These are phyloP conservation scores for Yarrowia bubula DNA, from an alignment of 805 yeast species.

Conservation along the genomic window DNA sequence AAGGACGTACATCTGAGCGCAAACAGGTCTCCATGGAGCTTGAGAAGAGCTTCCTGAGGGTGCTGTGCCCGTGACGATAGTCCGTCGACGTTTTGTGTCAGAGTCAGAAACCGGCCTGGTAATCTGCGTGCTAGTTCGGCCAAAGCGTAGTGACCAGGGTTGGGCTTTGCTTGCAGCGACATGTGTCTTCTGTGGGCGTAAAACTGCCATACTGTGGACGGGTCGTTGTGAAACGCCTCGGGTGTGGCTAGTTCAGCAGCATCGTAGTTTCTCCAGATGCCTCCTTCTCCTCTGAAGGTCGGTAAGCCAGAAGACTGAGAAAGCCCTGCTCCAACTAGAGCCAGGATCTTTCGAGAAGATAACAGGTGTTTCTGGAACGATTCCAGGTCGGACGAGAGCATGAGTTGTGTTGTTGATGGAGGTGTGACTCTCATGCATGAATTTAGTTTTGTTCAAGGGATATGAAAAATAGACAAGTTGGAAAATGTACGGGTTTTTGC, in stretches of 20 bases:
- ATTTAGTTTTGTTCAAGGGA: no score
- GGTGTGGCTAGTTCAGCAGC: conserved; percentile 88
- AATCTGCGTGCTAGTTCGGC: conserved; percentile 55
- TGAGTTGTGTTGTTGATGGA: neutral
- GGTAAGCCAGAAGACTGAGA: conserved; percentile 75
- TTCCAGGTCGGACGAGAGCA: conserved; percentile 34
- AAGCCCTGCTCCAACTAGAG: conserved; percentile 74
- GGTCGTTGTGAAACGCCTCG: conserved; percentile 80
- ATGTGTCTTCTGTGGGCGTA: conserved; percentile 65
- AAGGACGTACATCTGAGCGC: conserved; percentile 72
- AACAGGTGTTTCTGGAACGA: conserved; percentile 41
- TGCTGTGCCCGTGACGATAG: conserved; percentile 67
- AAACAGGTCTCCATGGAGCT: conserved; percentile 78
- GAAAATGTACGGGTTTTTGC: no score
- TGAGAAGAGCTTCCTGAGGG: conserved; percentile 51
- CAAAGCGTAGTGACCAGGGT: conserved; percentile 68
- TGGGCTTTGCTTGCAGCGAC: conserved; percentile 69
- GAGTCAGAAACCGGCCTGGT: conserved; percentile 53
- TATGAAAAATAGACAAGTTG: no score
- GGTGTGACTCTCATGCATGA: no score
- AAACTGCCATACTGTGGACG: conserved; percentile 88
- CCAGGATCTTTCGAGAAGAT: conserved; percentile 40
- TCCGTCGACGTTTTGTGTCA: conserved; percentile 85
- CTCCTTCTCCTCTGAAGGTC: conserved; percentile 69
- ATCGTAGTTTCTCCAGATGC: conserved; percentile 73